Evolutionary conservation across 1,284 basidiomycete species (phyloP), one percentile per base, ranked within the genome.

Genomic region (Malassezia sp.): DNA sequence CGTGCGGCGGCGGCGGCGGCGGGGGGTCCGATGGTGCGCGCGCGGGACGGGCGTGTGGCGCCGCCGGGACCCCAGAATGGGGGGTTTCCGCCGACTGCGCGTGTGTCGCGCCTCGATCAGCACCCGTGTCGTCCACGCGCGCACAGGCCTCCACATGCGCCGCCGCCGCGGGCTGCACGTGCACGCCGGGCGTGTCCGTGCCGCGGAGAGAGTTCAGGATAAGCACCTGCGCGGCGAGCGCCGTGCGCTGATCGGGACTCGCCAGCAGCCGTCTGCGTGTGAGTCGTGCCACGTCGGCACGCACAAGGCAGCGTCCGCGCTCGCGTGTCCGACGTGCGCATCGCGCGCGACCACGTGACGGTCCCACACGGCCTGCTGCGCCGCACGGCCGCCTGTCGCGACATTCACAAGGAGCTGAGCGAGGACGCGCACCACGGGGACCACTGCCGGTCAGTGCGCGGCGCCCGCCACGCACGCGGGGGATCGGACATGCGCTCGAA

Each of bases 401-500:
- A 17, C 23, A 37, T 50, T 50, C 5, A 31, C 42, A 5, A 50
- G 31, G 9, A 38, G 18, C 29, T 50, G 48, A 10, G 48, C 42
- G 17, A 50, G 37, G 2, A 42, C 41, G 11, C 48, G 48, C 28
- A 45, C 38, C 9, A 31, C 12, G 2, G 38, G 36, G 1, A 50
- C 15, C 6, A 50, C 15, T 30, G 38, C 24, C 3, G n/a, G n/a
- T n/a, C n/a, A n/a, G n/a, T n/a, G n/a, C n/a, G n/a, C n/a, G 30
- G 38, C 24, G 5, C 18, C 10, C 20, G 12, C 18, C 9, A 39
- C 38, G 28, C 23, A 39, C 38, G 15, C 30, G 22, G 14, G 8
- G 48, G 48, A 11, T 50, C 48, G 18, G 31, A 27, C 48, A 50
- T 50, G 31, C 28, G 42, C 38, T 50, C 42, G 21, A 43, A 50